These are phyloP conservation scores for Exserohilum rostratum DNA, from an alignment of 2,329 filamentous ascomycete species.

Conservation along the genomic window DNA sequence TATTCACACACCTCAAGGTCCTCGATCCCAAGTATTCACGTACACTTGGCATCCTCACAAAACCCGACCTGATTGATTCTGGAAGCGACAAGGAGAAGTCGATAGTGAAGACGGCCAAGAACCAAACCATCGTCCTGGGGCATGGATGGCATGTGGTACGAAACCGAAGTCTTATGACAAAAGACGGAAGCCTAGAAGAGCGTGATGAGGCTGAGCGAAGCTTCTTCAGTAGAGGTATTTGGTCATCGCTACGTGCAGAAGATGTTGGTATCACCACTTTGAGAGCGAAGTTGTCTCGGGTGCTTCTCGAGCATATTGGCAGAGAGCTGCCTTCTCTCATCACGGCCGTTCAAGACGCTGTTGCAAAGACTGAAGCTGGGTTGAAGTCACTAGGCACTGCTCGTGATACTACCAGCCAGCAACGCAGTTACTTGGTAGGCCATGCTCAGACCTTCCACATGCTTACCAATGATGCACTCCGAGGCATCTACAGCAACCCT, in stretches of 20 bases:
- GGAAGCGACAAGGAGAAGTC: conserved; percentile 32
- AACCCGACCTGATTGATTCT: conserved; percentile 46
- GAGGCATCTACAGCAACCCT: conserved; percentile 27
- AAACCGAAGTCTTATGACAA: conserved; percentile 38
- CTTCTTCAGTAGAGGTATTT: conserved; percentile 32
- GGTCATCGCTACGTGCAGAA: conserved; percentile 20
- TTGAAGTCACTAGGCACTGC: conserved; percentile 27
- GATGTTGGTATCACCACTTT: conserved; percentile 42
- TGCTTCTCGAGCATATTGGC: conserved; percentile 43
- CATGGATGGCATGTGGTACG: conserved; percentile 50
- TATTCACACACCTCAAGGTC: conserved; percentile 18
- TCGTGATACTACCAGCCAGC: conserved; percentile 26
- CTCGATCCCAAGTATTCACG: conserved; percentile 44
- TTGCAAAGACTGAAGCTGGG: conserved; percentile 14
- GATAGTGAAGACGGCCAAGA: conserved; percentile 39
- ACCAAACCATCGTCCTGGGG: conserved; percentile 37
- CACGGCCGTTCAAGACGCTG: conserved; percentile 21
- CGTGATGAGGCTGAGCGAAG: conserved; percentile 33
- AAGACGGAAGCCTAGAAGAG: conserved; percentile 21
- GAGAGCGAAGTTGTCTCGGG: conserved; percentile 32
- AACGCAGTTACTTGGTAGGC: conserved; percentile 28
- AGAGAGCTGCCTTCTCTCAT: conserved; percentile 34
- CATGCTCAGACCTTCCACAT: conserved; percentile 28
- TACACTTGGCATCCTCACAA: conserved; percentile 55
- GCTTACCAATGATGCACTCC: conserved; percentile 28